phyloP scores from a whole-genome alignment of 768 basidiomycete species.

The Zangia roseola region DNA sequence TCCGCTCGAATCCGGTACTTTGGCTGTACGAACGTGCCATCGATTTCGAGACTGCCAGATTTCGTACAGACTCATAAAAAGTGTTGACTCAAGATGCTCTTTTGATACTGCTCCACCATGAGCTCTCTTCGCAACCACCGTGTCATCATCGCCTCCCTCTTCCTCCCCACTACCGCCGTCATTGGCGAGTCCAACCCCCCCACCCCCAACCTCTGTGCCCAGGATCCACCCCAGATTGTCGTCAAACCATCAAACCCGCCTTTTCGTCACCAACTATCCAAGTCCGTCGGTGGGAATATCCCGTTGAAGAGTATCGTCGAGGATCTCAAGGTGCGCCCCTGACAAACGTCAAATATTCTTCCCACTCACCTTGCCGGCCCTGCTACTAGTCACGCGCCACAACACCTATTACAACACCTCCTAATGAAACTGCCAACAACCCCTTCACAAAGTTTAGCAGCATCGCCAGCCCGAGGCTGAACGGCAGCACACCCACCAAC shows the following conservation, averaged over 20 bases:
- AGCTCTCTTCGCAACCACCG: conserved; percentile 71
- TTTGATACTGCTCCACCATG: conserved; percentile 38
- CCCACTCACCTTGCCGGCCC: neutral
- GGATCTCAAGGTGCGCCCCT: conserved; percentile 59
- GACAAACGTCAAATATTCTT: neutral
- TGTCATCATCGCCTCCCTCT: conserved; percentile 79
- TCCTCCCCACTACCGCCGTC: conserved; percentile 73
- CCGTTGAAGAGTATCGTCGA: conserved; percentile 75
- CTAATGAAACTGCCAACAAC: conserved; percentile 52
- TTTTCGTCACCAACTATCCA: conserved; percentile 18
- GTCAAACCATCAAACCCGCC: conserved; percentile 6
- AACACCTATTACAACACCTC: conserved; percentile 42
- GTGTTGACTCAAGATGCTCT: no score
- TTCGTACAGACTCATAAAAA: no score
- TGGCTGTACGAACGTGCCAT: conserved; percentile 2
- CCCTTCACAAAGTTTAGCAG: conserved; percentile 54
- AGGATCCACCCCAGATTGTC: conserved; percentile 12
- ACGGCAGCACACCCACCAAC: conserved; percentile 16
- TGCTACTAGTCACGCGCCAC: conserved; percentile 38
- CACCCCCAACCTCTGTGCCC: conserved; percentile 42
- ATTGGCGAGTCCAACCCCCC: conserved; percentile 52
- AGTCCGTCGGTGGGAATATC: conserved; percentile 16
- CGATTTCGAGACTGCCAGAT: neutral
- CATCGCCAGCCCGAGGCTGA: conserved; percentile 30
- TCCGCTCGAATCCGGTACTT: conserved; percentile 9